These are phyloP conservation scores for Dillenia turbinata DNA, from an alignment of 164 flowering plant genomes.

Conservation along the genomic window DNA sequence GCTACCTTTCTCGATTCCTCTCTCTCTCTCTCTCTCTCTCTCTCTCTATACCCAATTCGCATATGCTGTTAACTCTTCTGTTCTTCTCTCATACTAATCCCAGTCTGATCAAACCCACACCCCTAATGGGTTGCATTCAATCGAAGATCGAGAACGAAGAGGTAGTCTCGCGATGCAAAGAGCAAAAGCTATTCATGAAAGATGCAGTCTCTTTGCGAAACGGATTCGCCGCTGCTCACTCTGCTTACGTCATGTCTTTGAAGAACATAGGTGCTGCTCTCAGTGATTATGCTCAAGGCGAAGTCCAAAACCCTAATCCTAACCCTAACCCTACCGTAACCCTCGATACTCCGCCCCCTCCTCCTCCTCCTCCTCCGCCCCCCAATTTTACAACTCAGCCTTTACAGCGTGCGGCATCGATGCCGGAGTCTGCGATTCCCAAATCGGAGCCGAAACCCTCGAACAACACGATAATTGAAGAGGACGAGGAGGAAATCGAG, in stretches of 20 bases:
- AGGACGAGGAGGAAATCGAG: background rate
- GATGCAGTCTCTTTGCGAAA: slow-evolving; percentile 59
- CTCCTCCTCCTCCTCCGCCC: slow-evolving; percentile 10
- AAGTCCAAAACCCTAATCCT: slow-evolving; percentile 15
- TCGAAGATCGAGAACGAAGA: slow-evolving; percentile 93
- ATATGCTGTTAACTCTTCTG: too few species aligned
- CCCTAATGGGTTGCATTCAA: slow-evolving; percentile 77
- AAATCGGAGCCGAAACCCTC: background rate
- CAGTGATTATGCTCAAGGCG: slow-evolving; percentile 68
- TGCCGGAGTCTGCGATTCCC: background rate
- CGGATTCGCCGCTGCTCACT: slow-evolving; percentile 70
- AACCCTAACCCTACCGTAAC: background rate
- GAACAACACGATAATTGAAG: background rate
- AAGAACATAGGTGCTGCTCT: slow-evolving; percentile 82
- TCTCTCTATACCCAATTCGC: too few species aligned
- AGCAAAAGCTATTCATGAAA: slow-evolving; percentile 59
- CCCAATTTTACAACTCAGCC: slow-evolving; percentile 19
- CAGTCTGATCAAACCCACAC: too few species aligned
- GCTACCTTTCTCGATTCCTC: too few species aligned
- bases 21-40: too few species aligned
- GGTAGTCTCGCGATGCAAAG: slow-evolving; percentile 74
- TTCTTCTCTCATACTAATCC: too few species aligned
- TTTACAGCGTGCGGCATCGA: background rate
- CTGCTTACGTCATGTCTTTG: slow-evolving; percentile 43
- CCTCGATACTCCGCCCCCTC: slow-evolving; percentile 9